Conservation (phyloP, 208 protist genomes). For the Blastocrithidia nonstop region DNA sequence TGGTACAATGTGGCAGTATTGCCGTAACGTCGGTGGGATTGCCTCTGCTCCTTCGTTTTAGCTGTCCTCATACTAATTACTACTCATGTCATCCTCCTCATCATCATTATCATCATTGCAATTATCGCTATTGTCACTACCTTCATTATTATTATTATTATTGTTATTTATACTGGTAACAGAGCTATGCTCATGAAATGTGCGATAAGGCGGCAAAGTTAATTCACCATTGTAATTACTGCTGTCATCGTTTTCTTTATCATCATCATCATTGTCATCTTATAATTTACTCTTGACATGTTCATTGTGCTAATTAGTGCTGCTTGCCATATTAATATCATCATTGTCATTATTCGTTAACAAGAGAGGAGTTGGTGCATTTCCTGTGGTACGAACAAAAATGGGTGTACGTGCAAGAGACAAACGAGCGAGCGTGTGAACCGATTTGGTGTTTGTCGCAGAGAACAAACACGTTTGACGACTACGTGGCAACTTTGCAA, state of each 20-base stretch:
- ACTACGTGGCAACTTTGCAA: slow-evolving; percentile 72
- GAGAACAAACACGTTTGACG: slow-evolving; percentile 96
- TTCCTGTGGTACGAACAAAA: slow-evolving; percentile 61
- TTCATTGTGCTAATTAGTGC: slow-evolving; percentile 22
- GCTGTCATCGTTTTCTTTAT: background rate
- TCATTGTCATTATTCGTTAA: slow-evolving; percentile 7
- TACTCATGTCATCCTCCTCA: slow-evolving; percentile 3
- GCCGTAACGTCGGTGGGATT: slow-evolving; percentile 64
- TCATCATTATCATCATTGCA: background rate
- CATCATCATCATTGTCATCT: slow-evolving; percentile 5
- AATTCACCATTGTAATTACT: background rate
- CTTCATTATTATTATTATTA: slow-evolving; percentile 6
- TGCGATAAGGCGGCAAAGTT: background rate
- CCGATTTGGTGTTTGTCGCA: slow-evolving; percentile 91
- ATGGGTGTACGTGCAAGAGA: slow-evolving; percentile 90
- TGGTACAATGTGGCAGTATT: slow-evolving; percentile 68
- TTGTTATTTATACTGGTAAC: background rate
- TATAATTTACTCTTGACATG: slow-evolving; percentile 7
- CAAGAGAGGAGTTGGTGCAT: slow-evolving; percentile 24
- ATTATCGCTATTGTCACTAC: slow-evolving; percentile 8
- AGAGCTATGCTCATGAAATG: background rate
- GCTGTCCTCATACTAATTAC: slow-evolving; percentile 5
- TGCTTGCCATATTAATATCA: background rate
- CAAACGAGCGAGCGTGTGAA: slow-evolving; percentile 77
- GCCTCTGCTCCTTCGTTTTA: slow-evolving; percentile 19